These are phyloP conservation scores for Fusarium setosum DNA, from an alignment of 2,329 filamentous ascomycete genomes.

Conservation along the genomic window DNA sequence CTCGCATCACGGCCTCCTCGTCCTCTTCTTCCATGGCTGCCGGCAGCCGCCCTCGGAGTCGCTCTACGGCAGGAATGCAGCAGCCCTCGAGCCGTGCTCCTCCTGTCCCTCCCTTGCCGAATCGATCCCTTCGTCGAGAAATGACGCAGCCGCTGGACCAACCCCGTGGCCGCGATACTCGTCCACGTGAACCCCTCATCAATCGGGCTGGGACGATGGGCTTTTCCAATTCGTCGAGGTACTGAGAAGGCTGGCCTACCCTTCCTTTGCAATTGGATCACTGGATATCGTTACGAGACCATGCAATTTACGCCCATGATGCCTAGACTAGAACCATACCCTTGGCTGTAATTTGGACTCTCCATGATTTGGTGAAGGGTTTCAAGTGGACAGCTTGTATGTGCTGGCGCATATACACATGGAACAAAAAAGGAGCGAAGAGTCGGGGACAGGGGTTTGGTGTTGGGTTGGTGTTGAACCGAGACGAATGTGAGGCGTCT, in stretches of 20 bases:
- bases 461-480: neutral
- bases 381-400: neutral
- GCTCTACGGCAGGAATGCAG: conserved; percentile 36
- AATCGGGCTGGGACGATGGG: conserved; percentile 43
- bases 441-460: neutral
- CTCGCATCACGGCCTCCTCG: conserved; percentile 19
- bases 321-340: conserved; percentile 8
- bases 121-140: conserved; percentile 43
- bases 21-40: conserved; percentile 28
- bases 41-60: conserved; percentile 40
- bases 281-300: conserved; percentile 27
- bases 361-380: neutral
- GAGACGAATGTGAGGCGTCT: neutral
- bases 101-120: conserved; percentile 43
- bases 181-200: conserved; percentile 46
- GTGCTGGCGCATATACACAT: neutral
- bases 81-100: conserved; percentile 30
- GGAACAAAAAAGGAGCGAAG: neutral
- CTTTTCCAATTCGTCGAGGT: conserved; percentile 21
- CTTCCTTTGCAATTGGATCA: neutral
- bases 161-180: conserved; percentile 40
- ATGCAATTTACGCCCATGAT: conserved; percentile 34
- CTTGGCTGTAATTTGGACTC: neutral
- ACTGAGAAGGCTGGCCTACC: conserved; percentile 3
- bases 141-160: conserved; percentile 34